These are phyloP conservation scores for Brassica nigra DNA, from an alignment of 345 rosid genomes.

Conservation along the genomic window DNA sequence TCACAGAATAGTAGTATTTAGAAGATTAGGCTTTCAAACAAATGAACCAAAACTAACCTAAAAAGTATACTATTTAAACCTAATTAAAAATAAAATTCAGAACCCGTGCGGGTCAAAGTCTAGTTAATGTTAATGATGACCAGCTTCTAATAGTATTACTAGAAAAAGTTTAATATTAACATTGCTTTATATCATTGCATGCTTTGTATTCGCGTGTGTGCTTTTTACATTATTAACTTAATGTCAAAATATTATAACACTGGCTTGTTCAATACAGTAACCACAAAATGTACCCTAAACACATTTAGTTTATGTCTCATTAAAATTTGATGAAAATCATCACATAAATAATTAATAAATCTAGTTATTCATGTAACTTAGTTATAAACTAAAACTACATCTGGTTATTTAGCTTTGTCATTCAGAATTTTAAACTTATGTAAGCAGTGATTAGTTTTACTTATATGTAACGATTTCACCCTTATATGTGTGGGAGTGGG, in stretches of 20 bases:
- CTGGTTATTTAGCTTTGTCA: background rate
- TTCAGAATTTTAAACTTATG: background rate
- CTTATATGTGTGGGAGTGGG: constrained; percentile 8
- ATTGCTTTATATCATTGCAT: constrained; percentile 23
- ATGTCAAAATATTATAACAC: constrained; percentile 6
- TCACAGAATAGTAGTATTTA: too few species aligned
- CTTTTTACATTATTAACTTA: constrained; percentile 20
- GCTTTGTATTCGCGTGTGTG: constrained; percentile 28
- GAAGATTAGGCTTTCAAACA: too few species aligned
- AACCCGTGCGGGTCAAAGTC: too few species aligned
- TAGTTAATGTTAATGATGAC: constrained; percentile 17
- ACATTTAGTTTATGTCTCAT: background rate
- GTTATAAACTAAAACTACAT: background rate
- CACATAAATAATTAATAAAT: background rate
- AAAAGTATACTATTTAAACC: too few species aligned
- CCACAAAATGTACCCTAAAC: background rate
- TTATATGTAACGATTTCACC: background rate
- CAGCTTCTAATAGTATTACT: constrained; percentile 1
- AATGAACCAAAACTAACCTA: too few species aligned
- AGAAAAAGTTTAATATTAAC: background rate
- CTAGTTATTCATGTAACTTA: background rate
- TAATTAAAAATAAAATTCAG: too few species aligned
- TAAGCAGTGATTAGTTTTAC: background rate
- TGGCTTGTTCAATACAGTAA: background rate
- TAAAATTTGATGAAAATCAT: background rate